Base-by-base conservation (phyloP, 768 basidiomycete species). In the Trametes cinnabarina region DNA sequence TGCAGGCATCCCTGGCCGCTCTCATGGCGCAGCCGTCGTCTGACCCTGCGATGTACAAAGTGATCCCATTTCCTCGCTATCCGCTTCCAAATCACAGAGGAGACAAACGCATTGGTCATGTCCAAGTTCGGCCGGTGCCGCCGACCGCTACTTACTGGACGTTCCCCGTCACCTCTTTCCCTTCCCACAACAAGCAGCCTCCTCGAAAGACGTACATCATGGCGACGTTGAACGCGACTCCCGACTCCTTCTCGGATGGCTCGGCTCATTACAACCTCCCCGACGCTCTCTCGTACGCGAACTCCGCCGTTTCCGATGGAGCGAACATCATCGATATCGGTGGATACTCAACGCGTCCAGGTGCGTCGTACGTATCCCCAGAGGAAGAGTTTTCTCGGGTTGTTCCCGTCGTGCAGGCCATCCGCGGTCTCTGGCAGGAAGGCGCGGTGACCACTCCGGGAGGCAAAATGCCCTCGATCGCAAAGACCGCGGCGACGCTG, bases 201-300 rank as follows among this genome's bases (percentile, higher is more conserved):
- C 57, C 58, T 7, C 63, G 62, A 0, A 80, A 77, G 64, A 88
- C 91, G 0, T 80, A 82, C 55, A 69, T 98, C 56, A 98, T 98
- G 96, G 88, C 88, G 0, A 97, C 92, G 1, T 80, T 99, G 55
- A 98, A 98, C 68, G 81, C 82, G 6, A 98, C 96, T 0, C 95
- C 96, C 2, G 96, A 99, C 72, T 97, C 95, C 0, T 98, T 98
- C 74, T 98, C 95, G 0, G 94, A 98, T 61, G 94, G 94, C 10
- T 79, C 85, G 0, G 68, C 72, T 19, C 77, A 88, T 69, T 76
- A 80, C 60, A 79, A 78, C 0, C 62, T 86, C 11, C 63, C 78
- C 0, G 69, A 77, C 10, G 90, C 88, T 0, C 65, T 93, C 15
- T 64, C 68, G 3, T 89, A 87, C 60, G 76, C 79, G 0, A 60